Percentiles rank a stretch among this genome's conserved stretches.
Evolutionary conservation across 441 rosid species (phyloP).

Genomic region (Caryocar brasiliense): DNA sequence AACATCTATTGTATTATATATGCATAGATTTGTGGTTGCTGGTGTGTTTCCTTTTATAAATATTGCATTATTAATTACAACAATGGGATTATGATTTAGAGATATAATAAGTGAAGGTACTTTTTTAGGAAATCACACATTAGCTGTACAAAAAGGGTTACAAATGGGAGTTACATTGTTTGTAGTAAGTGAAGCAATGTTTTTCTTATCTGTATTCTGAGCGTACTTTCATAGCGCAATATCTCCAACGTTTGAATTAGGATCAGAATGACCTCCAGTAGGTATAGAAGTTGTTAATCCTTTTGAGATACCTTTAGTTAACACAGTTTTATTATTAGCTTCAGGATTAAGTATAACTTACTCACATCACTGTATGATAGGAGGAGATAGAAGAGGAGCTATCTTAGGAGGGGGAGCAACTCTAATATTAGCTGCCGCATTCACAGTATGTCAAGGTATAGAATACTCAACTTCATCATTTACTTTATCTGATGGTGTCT

Average conservation of each 20-base stretch:
- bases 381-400: background rate
- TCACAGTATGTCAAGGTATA: background rate
- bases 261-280: constrained; percentile 4
- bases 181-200: background rate
- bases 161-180: background rate
- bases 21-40: background rate
- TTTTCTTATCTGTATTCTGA: constrained; percentile 2
- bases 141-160: background rate
- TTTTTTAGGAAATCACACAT: constrained; percentile 6
- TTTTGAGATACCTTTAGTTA: background rate
- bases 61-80: no score
- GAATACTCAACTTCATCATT: background rate
- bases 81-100: background rate
- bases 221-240: background rate
- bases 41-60: no score
- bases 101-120: background rate
- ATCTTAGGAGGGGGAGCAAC: background rate
- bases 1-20: background rate
- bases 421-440: background rate
- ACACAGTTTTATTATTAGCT: background rate
- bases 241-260: constrained; percentile 2
- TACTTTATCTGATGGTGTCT: background rate
- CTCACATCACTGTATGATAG: background rate
- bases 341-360: background rate
- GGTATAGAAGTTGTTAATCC: constrained; percentile 4